phyloP scores from a whole-genome alignment of 495 filamentous ascomycete species.

The Aspergillus bertholletiae region DNA sequence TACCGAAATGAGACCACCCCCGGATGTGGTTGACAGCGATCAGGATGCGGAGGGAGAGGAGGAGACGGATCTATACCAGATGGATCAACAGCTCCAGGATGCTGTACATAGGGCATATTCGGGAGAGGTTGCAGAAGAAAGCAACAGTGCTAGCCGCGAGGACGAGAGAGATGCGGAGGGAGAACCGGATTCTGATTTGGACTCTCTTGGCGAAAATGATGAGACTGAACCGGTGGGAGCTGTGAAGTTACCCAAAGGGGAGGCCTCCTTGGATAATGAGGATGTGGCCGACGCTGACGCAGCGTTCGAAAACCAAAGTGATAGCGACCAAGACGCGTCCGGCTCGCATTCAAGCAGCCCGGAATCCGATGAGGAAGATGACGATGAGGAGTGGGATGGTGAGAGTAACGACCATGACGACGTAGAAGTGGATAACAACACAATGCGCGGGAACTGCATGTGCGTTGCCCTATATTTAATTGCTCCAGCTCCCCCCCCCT shows the following conservation, averaged over 20 bases:
- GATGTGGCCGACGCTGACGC: conserved; percentile 41
- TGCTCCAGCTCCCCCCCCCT: conserved; percentile 7
- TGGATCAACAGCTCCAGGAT: conserved; percentile 46
- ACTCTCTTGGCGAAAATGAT: conserved; percentile 38
- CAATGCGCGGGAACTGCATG: conserved; percentile 61
- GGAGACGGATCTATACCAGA: conserved; percentile 43
- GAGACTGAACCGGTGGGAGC: conserved; percentile 66
- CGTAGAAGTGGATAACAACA: conserved; percentile 59
- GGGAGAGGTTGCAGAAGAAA: conserved; percentile 44
- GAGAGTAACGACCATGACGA: conserved; percentile 63
- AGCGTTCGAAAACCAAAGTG: conserved; percentile 35
- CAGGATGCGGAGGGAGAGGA: conserved; percentile 53
- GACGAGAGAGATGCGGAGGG: conserved; percentile 35
- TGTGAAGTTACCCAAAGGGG: conserved; percentile 64
- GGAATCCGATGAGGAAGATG: conserved; percentile 63
- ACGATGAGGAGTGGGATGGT: conserved; percentile 66
- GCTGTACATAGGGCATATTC: conserved; percentile 54
- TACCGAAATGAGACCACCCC: conserved; percentile 30
- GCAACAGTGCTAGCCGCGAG: conserved; percentile 24
- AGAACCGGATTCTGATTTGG: conserved; percentile 16
- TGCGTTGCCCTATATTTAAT: conserved; percentile 42
- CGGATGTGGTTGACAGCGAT: conserved; percentile 44
- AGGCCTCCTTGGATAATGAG: conserved; percentile 41
- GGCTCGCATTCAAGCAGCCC: conserved; percentile 53
- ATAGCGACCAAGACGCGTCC: conserved; percentile 45